A percentile compares a stretch with the other conserved stretches of the same genome.
Evolutionary conservation across 768 basidiomycete genomes (phyloP).

Genomic region (Amanita rubescens): DNA sequence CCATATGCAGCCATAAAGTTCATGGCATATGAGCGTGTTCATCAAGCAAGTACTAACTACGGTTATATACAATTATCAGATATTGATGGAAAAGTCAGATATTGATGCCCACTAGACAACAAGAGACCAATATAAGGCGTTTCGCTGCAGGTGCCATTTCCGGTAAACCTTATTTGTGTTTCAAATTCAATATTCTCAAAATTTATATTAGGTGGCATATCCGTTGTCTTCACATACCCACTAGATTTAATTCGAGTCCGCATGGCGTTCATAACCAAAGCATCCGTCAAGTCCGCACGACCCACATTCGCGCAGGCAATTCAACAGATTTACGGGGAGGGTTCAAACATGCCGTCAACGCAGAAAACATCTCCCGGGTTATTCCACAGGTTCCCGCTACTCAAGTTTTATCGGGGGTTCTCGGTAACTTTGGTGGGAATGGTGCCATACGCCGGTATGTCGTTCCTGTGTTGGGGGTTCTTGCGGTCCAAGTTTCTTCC

Average conservation of each 20-base stretch:
- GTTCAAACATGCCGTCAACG: conserved; percentile 23
- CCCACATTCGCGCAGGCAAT: conserved; percentile 52
- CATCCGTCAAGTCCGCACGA: conserved; percentile 20
- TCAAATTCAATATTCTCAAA: conserved; percentile 3
- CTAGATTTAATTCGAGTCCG: conserved; percentile 93
- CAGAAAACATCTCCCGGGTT: conserved; percentile 19
- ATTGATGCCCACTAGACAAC: conserved; percentile 75
- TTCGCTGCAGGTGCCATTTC: conserved; percentile 86
- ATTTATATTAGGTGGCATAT: conserved; percentile 56
- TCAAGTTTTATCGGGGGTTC: conserved; percentile 98
- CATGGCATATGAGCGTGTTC: conserved; percentile 89
- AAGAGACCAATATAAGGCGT: conserved; percentile 72
- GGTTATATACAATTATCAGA: neutral
- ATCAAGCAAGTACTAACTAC: conserved; percentile 43
- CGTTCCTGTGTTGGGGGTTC: conserved; percentile 88
- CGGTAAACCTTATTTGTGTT: conserved; percentile 40
- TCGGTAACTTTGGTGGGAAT: conserved; percentile 87
- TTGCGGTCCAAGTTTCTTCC: conserved; percentile 55
- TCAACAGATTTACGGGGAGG: conserved; percentile 65
- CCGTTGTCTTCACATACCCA: conserved; percentile 91
- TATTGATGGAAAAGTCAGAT: conserved; percentile 35
- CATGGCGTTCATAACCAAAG: conserved; percentile 76
- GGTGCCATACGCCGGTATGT: conserved; percentile 92
- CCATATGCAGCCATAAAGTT: conserved; percentile 98
- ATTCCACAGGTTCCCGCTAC: conserved; percentile 61